A percentile compares a stretch with the other conserved stretches of the same genome.
phyloP scores from a whole-genome alignment of 208 protist species.

The Wallacemonas sp. region DNA sequence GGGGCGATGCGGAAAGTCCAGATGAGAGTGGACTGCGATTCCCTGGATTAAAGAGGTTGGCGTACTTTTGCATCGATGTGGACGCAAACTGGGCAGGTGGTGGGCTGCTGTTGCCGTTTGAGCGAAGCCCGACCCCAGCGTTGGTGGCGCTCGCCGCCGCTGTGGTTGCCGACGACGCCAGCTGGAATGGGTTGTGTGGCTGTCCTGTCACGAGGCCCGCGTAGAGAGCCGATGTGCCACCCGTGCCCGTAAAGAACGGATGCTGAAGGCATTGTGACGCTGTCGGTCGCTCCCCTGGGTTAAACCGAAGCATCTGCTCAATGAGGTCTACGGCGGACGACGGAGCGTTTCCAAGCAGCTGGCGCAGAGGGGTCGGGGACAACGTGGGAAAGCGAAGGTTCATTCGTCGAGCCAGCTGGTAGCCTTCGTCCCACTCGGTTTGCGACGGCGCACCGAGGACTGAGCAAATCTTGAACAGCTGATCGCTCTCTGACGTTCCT shows the following conservation, averaged over 20 bases:
- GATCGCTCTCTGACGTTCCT: conserved; percentile 93
- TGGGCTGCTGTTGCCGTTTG: conserved; percentile 40
- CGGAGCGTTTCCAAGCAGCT: conserved; percentile 90
- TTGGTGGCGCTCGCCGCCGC: conserved; percentile 19
- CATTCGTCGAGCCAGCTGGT: conserved; percentile 87
- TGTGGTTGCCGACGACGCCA: conserved; percentile 27
- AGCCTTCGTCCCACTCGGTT: conserved; percentile 92
- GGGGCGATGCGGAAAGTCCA: conserved; percentile 18
- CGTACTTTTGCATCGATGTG: conserved; percentile 52
- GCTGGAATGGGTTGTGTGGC: conserved; percentile 90
- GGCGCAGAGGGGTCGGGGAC: conserved; percentile 80
- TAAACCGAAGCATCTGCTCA: conserved; percentile 93
- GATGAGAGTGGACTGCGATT: conserved; percentile 52
- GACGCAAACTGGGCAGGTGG: conserved; percentile 33
- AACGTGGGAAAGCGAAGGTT: conserved; percentile 96
- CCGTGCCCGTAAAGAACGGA: conserved; percentile 92
- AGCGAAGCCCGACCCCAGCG: conserved; percentile 30
- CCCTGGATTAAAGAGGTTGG: conserved; percentile 60
- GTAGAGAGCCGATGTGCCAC: conserved; percentile 70
- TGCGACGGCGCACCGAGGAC: conserved; percentile 90
- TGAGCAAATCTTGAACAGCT: conserved; percentile 97
- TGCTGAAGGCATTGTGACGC: conserved; percentile 94
- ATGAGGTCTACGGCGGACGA: conserved; percentile 96
- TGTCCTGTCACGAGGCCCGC: conserved; percentile 83
- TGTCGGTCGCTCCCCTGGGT: conserved; percentile 95